Evolutionary conservation across 257 asterid genomes (phyloP).

Genomic region (Ilex aquifolium): DNA sequence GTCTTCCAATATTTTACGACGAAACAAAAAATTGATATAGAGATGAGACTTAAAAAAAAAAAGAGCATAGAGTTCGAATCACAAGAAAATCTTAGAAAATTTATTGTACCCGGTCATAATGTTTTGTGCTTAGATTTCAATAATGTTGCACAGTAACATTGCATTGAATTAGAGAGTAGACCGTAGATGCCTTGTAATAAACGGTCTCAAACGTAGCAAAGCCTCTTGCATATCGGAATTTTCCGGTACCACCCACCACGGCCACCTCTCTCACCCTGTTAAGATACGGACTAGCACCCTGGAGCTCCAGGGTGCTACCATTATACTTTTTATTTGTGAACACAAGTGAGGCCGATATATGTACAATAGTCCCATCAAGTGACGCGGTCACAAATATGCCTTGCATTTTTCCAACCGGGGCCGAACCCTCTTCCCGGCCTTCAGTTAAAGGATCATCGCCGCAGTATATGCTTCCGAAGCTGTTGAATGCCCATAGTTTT

Average conservation of each 20-base stretch:
- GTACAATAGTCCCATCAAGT: conserved; percentile 42
- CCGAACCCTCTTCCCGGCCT: conserved; percentile 22
- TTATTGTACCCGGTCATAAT: too few species aligned
- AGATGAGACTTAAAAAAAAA: too few species aligned
- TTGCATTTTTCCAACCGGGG: conserved; percentile 33
- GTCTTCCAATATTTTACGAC: too few species aligned
- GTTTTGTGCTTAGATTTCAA: too few species aligned
- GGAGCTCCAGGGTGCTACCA: conserved; percentile 45
- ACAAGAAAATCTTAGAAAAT: too few species aligned
- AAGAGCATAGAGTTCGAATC: too few species aligned
- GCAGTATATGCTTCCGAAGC: conserved; percentile 40
- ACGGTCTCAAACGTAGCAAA: conserved; percentile 46
- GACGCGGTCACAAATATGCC: conserved; percentile 49
- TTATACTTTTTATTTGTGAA: conserved; percentile 23
- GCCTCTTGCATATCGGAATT: conserved; percentile 47
- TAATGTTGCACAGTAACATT: conserved; percentile 31
- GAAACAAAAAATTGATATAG: too few species aligned
- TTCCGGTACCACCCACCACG: conserved; percentile 53
- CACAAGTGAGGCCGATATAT: conserved; percentile 42
- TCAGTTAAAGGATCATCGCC: conserved; percentile 42
- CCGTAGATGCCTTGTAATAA: conserved; percentile 19
- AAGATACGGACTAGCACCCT: conserved; percentile 43
- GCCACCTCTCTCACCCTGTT: conserved; percentile 55
- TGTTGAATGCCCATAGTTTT: conserved; percentile 26
- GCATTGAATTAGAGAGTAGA: conserved; percentile 33